Conservation (phyloP, 495 filamentous ascomycete species). For the Xylaria scruposa region DNA sequence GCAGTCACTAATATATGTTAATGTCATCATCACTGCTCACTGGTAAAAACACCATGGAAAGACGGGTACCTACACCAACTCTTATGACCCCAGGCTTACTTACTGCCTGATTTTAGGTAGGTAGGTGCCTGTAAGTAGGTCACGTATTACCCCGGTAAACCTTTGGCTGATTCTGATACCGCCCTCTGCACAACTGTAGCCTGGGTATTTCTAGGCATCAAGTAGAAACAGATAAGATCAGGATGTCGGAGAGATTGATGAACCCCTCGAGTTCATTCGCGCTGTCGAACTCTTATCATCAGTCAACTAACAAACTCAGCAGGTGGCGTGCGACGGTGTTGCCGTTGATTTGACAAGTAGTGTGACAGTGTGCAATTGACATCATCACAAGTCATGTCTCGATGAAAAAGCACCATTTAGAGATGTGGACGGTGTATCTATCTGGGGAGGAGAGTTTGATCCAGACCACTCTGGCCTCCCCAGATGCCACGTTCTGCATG, state of each 20-base stretch:
- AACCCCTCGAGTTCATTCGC: background rate
- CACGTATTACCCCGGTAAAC: background rate
- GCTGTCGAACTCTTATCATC: background rate
- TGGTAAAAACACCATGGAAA: background rate
- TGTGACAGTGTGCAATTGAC: background rate
- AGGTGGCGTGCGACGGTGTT: too few species aligned
- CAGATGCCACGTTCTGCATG: background rate
- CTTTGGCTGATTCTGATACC: background rate
- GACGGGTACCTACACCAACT: background rate
- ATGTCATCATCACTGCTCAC: background rate
- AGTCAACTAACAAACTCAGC: background rate
- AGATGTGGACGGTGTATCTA: background rate
- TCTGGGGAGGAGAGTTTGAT: constrained; percentile 9
- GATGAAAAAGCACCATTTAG: background rate
- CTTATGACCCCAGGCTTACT: too few species aligned
- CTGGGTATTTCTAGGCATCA: too few species aligned
- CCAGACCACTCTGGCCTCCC: background rate
- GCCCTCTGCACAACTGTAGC: background rate
- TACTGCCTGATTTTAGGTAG: too few species aligned
- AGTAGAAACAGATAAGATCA: background rate
- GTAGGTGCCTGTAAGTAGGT: background rate
- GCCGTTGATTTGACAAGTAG: background rate
- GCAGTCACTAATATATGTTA: background rate
- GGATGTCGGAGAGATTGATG: background rate
- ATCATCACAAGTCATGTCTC: constrained; percentile 17